Evolutionary conservation across 2,329 filamentous ascomycete species (phyloP), one percentile per base, ranked within the genome.

Genomic region (Fusarium sp.): DNA sequence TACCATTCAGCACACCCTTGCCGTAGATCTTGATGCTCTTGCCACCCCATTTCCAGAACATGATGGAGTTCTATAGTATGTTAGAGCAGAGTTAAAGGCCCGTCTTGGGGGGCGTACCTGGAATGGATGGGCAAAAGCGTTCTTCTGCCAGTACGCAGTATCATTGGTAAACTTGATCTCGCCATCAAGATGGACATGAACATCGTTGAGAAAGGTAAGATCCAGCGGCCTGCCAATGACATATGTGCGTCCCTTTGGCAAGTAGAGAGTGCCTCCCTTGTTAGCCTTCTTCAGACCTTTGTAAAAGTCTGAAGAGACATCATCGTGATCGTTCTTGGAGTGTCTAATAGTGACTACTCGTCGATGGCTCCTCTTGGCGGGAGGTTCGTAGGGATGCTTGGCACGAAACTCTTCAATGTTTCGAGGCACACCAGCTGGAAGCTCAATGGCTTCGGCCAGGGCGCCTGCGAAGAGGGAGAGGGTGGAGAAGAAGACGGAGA

Each of bases 141-240:
- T 61, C 42, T 60, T 58, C 43, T 69, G 66, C 66, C 66, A 69
- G 14, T 60, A 69, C 14, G 10, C 29, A 2, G 63, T 66, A 11
- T 69, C 64, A 9, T 69, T 69, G 39, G 66, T 69, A 25, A 69
- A 69, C 53, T 69, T 68, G 35, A 69, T 69, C 51, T 69, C 66
- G 15, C 66, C 66, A 15, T 69, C 66, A 11, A 69, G 50, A n/a
- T 69, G 56, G 19, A 69, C 56, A 15, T 69, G 66, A n/a, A 69
- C 39, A 23, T 69, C 54, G n/a, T 67, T 41, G 15, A 69, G 39
- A 44, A 57, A 68, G 4, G 66, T 69, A 6, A 69, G 39, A 17
- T 69, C 66, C 19, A 69, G 45, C 4, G 66, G 61, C 45, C 69
- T 69, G 32, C 66, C 66, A 38, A 69, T 69, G 23, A 69, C 53